Conservation (phyloP, 1,284 basidiomycete species). For the Ustilago loliicola region DNA sequence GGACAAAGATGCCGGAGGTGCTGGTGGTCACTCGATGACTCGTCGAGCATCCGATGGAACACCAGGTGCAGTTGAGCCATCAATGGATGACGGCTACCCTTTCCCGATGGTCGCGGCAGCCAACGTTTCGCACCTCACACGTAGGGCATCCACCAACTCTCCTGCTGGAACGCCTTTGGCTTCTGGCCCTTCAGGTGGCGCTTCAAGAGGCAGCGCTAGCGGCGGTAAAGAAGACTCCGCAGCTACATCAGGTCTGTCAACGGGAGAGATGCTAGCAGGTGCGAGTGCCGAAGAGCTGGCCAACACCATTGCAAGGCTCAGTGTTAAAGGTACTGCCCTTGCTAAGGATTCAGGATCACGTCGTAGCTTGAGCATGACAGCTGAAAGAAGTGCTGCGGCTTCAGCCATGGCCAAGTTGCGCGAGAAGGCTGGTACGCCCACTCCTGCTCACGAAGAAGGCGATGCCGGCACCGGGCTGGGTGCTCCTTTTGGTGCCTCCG, state of each 20-base stretch:
- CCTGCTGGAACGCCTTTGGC: conserved; percentile 45
- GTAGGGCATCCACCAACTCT: conserved; percentile 53
- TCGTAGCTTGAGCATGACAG: conserved; percentile 35
- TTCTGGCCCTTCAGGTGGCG: conserved; percentile 11
- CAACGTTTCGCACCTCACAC: conserved; percentile 30
- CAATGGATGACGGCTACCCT: conserved; percentile 48
- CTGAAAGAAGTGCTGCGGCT: conserved; percentile 46
- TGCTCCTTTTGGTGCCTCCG: conserved; percentile 13
- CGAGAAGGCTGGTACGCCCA: conserved; percentile 23
- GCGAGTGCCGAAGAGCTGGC: conserved; percentile 54
- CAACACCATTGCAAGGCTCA: conserved; percentile 58
- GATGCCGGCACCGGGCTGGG: too few relatives aligned
- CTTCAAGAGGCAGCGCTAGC: background rate
- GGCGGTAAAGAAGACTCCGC: conserved; percentile 2
- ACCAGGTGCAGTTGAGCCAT: conserved; percentile 24
- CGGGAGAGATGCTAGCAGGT: conserved; percentile 12
- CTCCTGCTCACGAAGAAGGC: conserved; percentile 10
- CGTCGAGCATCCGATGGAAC: conserved; percentile 43
- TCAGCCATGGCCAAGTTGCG: conserved; percentile 46
- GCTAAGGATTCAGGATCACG: conserved; percentile 23
- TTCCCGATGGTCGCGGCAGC: conserved; percentile 49
- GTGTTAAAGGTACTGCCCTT: conserved; percentile 55
- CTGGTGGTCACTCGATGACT: background rate
- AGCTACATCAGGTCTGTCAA: background rate
- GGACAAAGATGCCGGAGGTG: background rate